Percentiles rank a stretch among this genome's conserved stretches.
Evolutionary conservation across 2,329 filamentous ascomycete genomes (phyloP).

Genomic region (Xylariaceae sp.): DNA sequence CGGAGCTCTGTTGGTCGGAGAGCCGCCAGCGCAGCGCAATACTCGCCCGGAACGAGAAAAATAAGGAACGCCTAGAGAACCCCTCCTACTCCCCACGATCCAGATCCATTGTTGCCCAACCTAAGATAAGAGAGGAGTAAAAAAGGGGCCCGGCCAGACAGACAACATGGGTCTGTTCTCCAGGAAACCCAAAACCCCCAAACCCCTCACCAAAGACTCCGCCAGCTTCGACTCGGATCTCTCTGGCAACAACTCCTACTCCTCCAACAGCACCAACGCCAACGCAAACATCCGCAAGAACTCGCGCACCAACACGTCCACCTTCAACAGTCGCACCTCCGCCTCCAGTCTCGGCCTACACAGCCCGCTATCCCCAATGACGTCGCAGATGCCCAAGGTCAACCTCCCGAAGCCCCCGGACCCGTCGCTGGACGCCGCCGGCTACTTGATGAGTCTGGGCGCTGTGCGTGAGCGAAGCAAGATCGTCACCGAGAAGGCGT

Average conservation of each 20-base stretch:
- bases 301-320: conserved; percentile 31
- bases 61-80: background rate
- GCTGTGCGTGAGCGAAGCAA: conserved; percentile 76
- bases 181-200: conserved; percentile 49
- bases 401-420: conserved; percentile 81
- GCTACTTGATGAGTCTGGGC: conserved; percentile 83
- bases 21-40: conserved; percentile 11
- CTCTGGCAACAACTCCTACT: conserved; percentile 30
- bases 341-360: conserved; percentile 41
- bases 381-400: conserved; percentile 61
- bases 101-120: background rate
- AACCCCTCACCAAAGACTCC: conserved; percentile 40
- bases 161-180: conserved; percentile 51
- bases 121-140: background rate
- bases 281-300: conserved; percentile 40
- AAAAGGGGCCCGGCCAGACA: background rate
- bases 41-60: background rate
- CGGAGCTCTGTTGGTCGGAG: conserved; percentile 15
- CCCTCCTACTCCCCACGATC: too few species aligned
- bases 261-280: conserved; percentile 33
- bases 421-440: conserved; percentile 79
- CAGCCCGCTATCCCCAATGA: conserved; percentile 49
- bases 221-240: conserved; percentile 48
- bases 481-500: conserved; percentile 70
- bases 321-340: conserved; percentile 47